These are phyloP conservation scores for Colletotrichum paranaense DNA, from an alignment of 2,329 filamentous ascomycete genomes.

Conservation along the genomic window DNA sequence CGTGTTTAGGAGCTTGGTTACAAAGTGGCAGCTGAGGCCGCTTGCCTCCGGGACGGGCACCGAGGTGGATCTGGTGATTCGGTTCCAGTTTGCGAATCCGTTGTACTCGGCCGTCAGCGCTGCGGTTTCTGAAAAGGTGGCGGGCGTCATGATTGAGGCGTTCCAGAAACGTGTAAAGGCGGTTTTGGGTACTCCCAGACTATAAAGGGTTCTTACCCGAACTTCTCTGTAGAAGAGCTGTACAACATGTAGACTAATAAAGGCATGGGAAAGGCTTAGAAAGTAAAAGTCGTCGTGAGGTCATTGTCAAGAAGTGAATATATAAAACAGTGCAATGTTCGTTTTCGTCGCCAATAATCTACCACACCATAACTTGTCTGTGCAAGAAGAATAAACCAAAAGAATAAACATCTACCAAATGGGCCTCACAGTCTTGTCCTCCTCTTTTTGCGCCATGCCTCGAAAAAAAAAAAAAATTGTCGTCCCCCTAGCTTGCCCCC, in stretches of 20 bases:
- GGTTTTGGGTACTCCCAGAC: conserved; percentile 53
- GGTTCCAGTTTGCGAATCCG: conserved; percentile 90
- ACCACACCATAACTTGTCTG: background rate
- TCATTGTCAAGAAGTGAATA: background rate
- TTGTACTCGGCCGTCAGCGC: conserved; percentile 85
- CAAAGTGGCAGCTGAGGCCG: conserved; percentile 74
- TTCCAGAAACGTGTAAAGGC: conserved; percentile 85
- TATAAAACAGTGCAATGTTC: background rate
- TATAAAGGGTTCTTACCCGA: background rate
- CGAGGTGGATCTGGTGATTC: conserved; percentile 79
- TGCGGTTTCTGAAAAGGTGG: conserved; percentile 85
- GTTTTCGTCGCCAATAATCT: conserved; percentile 12
- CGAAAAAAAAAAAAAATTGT: background rate
- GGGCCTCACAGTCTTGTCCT: conserved; percentile 4
- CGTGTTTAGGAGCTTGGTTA: conserved; percentile 76
- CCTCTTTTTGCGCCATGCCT: conserved; percentile 18
- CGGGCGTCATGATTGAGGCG: conserved; percentile 88
- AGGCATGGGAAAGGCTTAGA: background rate
- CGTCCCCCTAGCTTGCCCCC: conserved; percentile 10
- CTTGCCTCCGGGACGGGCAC: conserved; percentile 59
- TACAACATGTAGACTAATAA: background rate
- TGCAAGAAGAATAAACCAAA: background rate
- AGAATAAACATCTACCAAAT: background rate
- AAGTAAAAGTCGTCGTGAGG: background rate
- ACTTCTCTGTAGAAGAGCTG: background rate